Conservation (phyloP, 179 eudicot genomes). For the Silene vulgaris region DNA sequence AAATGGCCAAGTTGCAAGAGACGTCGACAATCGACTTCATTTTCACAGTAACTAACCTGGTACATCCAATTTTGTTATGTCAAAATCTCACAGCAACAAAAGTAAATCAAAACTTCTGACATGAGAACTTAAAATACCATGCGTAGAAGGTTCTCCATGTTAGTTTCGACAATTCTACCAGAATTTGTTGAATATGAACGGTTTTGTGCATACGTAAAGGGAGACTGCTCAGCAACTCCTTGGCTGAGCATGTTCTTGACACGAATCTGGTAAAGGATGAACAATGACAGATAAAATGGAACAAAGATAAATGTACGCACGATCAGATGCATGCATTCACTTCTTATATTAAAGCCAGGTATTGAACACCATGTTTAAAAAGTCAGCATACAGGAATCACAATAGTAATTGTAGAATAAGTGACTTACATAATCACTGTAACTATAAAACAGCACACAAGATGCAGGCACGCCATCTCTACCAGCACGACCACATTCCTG, state of each 20-base stretch:
- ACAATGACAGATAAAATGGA: slow-evolving; percentile 11
- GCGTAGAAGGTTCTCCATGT: slow-evolving; percentile 72
- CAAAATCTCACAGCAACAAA: neutral
- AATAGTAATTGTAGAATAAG: slow-evolving; percentile 1
- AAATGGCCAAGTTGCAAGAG: slow-evolving; percentile 86
- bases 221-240: slow-evolving; percentile 68
- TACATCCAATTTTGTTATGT: slow-evolving; percentile 18
- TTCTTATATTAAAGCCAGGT: slow-evolving; percentile 9
- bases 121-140: slow-evolving; percentile 50
- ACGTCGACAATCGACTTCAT: slow-evolving; percentile 92
- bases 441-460: slow-evolving; percentile 84
- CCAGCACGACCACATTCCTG: slow-evolving; percentile 99
- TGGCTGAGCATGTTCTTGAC: slow-evolving; percentile 92
- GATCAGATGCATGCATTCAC: neutral
- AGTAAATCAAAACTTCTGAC: slow-evolving; percentile 15
- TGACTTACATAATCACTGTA: slow-evolving; percentile 87
- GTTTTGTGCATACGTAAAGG: slow-evolving; percentile 41
- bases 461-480: slow-evolving; percentile 79
- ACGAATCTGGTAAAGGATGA: slow-evolving; percentile 54
- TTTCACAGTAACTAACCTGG: slow-evolving; percentile 91
- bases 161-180: slow-evolving; percentile 73
- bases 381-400: neutral
- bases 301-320: neutral
- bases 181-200: slow-evolving; percentile 41
- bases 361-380: neutral